These are phyloP conservation scores for Lycium ferocissimum DNA, from an alignment of 257 asterid genomes.

Conservation along the genomic window DNA sequence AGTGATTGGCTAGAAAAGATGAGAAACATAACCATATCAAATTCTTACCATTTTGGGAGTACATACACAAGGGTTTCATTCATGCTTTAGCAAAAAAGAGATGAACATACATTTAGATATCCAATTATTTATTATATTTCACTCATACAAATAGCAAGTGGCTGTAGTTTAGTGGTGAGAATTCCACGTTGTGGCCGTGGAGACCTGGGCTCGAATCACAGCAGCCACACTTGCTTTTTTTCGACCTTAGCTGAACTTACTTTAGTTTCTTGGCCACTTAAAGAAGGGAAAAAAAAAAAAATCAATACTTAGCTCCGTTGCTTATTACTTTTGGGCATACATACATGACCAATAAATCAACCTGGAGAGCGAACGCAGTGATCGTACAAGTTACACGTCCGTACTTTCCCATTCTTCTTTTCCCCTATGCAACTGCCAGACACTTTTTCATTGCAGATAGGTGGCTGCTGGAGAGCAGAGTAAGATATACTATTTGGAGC, in stretches of 20 bases:
- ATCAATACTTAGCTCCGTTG: no score
- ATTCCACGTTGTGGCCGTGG: conserved; percentile 99
- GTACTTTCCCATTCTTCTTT: neutral
- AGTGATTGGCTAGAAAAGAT: neutral
- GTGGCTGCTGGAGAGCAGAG: neutral
- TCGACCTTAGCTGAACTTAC: no score
- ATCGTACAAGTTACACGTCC: neutral
- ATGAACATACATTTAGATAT: no score
- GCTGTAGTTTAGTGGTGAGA: conserved; percentile 99
- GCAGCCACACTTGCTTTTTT: conserved; percentile 71
- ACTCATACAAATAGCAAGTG: conserved; percentile 33
- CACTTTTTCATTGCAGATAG: neutral
- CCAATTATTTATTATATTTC: no score
- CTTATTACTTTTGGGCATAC: no score
- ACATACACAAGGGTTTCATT: no score
- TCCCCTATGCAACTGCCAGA: neutral
- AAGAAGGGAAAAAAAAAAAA: no score
- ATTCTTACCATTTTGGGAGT: neutral
- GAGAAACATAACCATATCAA: neutral
- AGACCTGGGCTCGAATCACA: conserved; percentile 99
- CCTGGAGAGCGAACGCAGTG: no score
- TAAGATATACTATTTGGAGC: neutral
- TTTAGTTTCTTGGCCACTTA: neutral
- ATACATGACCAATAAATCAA: neutral
- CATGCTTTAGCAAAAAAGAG: neutral